A percentile compares a stretch with the other conserved stretches of the same genome.
These are phyloP conservation scores for Hemisphaericaspora subhashii DNA, from an alignment of 1,139 yeast species.

Conservation along the genomic window DNA sequence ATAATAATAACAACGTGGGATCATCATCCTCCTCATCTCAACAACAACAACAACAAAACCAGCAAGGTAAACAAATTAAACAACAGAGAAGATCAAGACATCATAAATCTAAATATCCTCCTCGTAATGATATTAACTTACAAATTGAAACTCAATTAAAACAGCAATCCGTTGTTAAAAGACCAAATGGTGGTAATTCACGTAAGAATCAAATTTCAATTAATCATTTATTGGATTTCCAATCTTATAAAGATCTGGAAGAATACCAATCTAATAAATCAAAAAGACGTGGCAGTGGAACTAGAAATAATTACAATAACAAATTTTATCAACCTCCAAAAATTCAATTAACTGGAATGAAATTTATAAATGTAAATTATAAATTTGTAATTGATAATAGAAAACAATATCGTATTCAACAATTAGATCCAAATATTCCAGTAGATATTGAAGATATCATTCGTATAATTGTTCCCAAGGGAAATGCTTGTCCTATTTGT, in stretches of 20 bases:
- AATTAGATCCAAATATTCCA: conserved; percentile 72
- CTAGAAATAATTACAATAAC: conserved; percentile 10
- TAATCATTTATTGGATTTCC: conserved; percentile 64
- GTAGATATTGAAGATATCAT: conserved; percentile 62
- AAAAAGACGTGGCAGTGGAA: conserved; percentile 18
- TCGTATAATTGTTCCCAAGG: conserved; percentile 71
- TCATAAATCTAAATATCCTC: conserved; percentile 5
- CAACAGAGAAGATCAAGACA: conserved; percentile 2
- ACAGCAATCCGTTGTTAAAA: conserved; percentile 22
- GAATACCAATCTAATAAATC: conserved; percentile 32
- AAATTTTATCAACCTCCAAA: conserved; percentile 14
- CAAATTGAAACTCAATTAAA: conserved; percentile 16
- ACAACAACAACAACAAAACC: conserved; percentile 5
- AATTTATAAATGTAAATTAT: conserved; percentile 82
- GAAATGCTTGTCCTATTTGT: conserved; percentile 90
- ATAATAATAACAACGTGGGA: background rate
- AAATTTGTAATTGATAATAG: conserved; percentile 73
- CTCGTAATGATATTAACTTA: conserved; percentile 2
- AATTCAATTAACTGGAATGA: conserved; percentile 60
- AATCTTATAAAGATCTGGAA: conserved; percentile 51
- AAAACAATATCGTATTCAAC: conserved; percentile 55
- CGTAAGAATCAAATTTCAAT: conserved; percentile 59
- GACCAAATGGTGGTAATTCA: background rate
- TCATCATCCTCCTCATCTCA: conserved; percentile 1
- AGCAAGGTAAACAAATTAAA: conserved; percentile 1